Percentiles rank a stretch among this genome's conserved stretches.
These are phyloP conservation scores for Microdochium bolleyi DNA, from an alignment of 2,329 filamentous ascomycete species.

Conservation along the genomic window DNA sequence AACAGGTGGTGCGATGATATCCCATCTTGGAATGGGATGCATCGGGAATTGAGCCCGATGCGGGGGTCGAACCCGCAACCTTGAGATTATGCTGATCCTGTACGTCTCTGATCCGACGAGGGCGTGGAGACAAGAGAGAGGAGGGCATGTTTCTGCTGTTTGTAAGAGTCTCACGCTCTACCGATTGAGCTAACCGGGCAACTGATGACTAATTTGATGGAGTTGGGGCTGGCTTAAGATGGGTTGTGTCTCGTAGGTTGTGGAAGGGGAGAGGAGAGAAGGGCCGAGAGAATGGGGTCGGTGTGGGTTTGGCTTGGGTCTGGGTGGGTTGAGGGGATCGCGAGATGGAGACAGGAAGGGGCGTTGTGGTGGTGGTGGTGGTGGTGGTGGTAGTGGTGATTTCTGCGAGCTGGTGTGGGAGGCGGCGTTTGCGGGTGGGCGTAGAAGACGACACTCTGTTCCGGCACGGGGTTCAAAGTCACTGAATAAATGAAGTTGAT, in stretches of 20 bases:
- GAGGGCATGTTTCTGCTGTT: neutral
- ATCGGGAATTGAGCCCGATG: constrained; percentile 5
- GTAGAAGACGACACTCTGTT: no score
- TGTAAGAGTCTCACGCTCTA: constrained; percentile 62
- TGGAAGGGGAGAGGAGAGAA: neutral
- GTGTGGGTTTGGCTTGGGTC: no score
- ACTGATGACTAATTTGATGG: neutral
- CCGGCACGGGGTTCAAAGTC: no score
- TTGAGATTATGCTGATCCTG: constrained; percentile 19
- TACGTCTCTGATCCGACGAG: neutral
- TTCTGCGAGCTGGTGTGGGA: no score
- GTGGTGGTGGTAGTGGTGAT: no score
- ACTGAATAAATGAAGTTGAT: no score
- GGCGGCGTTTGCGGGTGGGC: no score
- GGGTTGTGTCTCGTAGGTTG: neutral
- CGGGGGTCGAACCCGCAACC: constrained; percentile 32
- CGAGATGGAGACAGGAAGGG: no score
- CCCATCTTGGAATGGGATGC: neutral
- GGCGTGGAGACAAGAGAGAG: neutral
- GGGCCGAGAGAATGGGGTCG: no score
- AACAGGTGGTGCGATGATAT: neutral
- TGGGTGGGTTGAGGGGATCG: no score
- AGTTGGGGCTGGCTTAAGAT: neutral
- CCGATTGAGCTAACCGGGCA: constrained; percentile 57
- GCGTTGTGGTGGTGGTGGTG: no score